Evolutionary conservation across 768 basidiomycete species (phyloP), one percentile per base, ranked within the genome.

Genomic region (Termitomyces sp.): DNA sequence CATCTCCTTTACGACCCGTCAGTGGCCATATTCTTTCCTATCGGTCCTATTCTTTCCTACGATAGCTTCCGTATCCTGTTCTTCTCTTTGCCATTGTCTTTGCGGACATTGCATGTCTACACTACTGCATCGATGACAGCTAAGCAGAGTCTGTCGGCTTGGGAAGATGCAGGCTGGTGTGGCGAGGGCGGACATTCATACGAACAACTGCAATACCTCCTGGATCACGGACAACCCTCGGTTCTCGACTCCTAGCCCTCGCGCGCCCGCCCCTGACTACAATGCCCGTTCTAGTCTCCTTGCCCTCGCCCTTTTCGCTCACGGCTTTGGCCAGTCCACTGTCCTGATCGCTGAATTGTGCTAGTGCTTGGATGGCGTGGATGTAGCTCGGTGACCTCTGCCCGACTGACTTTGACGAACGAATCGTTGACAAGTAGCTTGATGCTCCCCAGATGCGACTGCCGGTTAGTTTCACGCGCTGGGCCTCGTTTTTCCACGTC

Each of bases 241-340:
- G 54, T 52, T 52, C 35, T 53, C 58, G 52, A 57, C 52, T 55
- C 61, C 42, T 49, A 51, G 39, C 55, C 56, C 53, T 63, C 57
- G 53, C 37, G 50, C 59, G 48, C 55, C 57, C 32, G 43, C 49
- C 37, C 25, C 54, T 44, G 39, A 34, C 41, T 60, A 61, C 45
- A 56, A 55, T 54, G 61, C 37, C 61, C 67, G 58, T 66, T 47
- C 23, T 21, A n/a, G 47, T 52, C 49, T 59, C 59, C 40, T 55
- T 54, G 61, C 67, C 59, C 61, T 60, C 60, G 60, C 61, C 50
- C 41, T 39, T 40, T 64, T 57, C 66, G 57, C 63, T 55, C 52
- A 27, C 46, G 60, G 58, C 28, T 52, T 60, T 65, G 72, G 75
- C 77, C 67, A 77, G 76, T n/a, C 68, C 74, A 72, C 66, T 60